Conservation (phyloP, 768 basidiomycete species). For the Hypholoma sublateritium region DNA sequence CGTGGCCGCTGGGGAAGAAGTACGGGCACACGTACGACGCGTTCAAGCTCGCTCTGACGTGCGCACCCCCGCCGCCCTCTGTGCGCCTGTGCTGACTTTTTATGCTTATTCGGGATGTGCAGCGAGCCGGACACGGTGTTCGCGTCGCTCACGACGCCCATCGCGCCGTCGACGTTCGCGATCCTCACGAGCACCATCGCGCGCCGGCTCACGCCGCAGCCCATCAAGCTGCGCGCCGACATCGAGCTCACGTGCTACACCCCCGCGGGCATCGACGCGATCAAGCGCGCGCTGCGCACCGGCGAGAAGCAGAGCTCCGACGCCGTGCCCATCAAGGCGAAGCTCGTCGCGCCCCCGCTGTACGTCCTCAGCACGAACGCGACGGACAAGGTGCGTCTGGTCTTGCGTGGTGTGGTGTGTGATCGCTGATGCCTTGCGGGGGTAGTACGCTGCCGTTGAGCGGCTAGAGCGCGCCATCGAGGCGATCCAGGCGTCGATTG, state of each 20-base stretch:
- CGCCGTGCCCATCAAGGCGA: conserved; percentile 94
- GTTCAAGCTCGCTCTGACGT: conserved; percentile 96
- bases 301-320: conserved; percentile 89
- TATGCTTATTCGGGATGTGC: conserved; percentile 8
- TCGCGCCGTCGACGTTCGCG: conserved; percentile 54
- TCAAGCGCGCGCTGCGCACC: conserved; percentile 86
- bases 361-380: conserved; percentile 96
- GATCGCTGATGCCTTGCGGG: background rate
- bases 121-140: conserved; percentile 74
- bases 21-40: conserved; percentile 98
- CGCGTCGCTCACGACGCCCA: conserved; percentile 57
- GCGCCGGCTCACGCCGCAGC: conserved; percentile 93
- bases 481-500: conserved; percentile 81
- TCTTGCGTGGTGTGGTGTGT: background rate
- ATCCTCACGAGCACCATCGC: conserved; percentile 85
- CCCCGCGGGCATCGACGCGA: conserved; percentile 94
- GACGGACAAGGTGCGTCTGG: conserved; percentile 79
- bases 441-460: conserved; percentile 84
- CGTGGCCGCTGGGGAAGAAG: conserved; percentile 89
- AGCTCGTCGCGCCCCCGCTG: conserved; percentile 92
- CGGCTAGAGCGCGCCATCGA: conserved; percentile 93
- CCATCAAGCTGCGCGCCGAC: conserved; percentile 97
- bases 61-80: conserved; percentile 26
- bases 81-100: background rate
- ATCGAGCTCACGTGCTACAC: conserved; percentile 97